Conservation (phyloP, 305 asterid genomes). For the Solanum hybrid region DNA sequence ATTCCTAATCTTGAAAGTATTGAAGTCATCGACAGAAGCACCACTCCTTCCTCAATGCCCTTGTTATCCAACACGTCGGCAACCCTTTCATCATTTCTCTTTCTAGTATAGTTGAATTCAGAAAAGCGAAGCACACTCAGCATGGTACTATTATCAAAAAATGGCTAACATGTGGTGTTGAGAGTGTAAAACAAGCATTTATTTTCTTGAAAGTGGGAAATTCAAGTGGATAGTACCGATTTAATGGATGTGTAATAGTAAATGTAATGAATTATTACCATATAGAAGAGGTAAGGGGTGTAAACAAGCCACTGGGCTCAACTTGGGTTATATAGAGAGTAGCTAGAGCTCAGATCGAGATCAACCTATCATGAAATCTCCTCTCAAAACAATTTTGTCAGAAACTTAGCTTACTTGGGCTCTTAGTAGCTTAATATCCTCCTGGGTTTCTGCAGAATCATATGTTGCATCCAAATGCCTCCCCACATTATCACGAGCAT, state of each 20-base stretch:
- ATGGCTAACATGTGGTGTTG: not conserved
- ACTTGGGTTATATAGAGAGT: not conserved
- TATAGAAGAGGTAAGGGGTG: not conserved
- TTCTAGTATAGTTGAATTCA: not conserved
- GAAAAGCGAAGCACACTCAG: not conserved
- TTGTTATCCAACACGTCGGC: not conserved
- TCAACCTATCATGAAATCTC: not conserved
- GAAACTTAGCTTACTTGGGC: conserved; percentile 55
- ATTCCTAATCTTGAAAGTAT: not conserved
- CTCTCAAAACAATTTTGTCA: not conserved
- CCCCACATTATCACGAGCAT: conserved; percentile 84
- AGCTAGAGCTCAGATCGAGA: not conserved
- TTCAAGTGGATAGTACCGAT: not conserved
- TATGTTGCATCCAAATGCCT: conserved; percentile 79
- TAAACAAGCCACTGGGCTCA: not conserved
- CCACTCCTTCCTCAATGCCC: not conserved
- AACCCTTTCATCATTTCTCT: not conserved
- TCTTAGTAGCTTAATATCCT: conserved; percentile 57
- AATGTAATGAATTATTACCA: not conserved
- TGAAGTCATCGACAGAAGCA: not conserved
- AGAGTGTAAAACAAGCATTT: not conserved
- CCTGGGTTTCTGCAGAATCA: conserved; percentile 68
- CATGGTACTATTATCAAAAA: not conserved
- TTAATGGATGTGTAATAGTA: not conserved
- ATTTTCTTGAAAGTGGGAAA: not conserved